Conservation (phyloP, 78 protist species). For the Polysphondylium violaceum region DNA sequence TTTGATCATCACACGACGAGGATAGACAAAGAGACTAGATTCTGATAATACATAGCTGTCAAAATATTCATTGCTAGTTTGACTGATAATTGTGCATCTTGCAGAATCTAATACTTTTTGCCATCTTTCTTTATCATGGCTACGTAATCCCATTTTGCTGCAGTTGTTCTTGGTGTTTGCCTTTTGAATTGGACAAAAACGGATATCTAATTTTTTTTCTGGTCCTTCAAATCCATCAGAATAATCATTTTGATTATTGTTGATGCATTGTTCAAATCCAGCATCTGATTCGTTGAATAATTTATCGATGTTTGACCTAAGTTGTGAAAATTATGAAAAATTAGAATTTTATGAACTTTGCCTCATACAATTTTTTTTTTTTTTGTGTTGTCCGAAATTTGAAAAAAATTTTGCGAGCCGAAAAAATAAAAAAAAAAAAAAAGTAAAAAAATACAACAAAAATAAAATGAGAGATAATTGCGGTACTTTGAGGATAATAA, state of each 20-base stretch:
- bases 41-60: constrained; percentile 93
- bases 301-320: constrained; percentile 12
- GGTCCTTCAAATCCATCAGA: constrained; percentile 95
- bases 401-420: background rate
- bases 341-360: background rate
- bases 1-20: constrained; percentile 85
- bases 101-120: constrained; percentile 77
- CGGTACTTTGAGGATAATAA: background rate
- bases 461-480: background rate
- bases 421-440: background rate
- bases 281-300: constrained; percentile 75
- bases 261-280: constrained; percentile 16
- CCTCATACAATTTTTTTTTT: background rate
- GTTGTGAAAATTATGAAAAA: background rate
- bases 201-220: constrained; percentile 93
- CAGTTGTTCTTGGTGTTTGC: constrained; percentile 3
- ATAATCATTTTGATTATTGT: background rate
- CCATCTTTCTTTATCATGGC: constrained; percentile 81
- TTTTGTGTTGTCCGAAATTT: too few species aligned
- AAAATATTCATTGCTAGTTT: constrained; percentile 61
- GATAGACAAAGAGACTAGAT: constrained; percentile 90
- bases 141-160: constrained; percentile 43
- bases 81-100: constrained; percentile 87
- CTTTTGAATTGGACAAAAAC: constrained; percentile 70
- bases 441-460: background rate